Evolutionary conservation across 2,329 filamentous ascomycete species (phyloP).

Genomic region (Phaeophleospora eucalypticola): DNA sequence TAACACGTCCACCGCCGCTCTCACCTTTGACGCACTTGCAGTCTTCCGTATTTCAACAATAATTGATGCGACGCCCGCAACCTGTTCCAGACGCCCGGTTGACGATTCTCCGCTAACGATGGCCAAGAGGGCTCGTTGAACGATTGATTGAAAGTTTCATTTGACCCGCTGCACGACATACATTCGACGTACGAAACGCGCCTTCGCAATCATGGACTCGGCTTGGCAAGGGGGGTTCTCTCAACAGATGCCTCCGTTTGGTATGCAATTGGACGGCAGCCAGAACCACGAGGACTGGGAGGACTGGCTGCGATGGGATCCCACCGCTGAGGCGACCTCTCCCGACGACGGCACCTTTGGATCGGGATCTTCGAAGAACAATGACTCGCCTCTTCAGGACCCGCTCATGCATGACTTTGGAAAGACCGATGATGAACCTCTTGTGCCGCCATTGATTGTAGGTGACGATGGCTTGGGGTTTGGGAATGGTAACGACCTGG

Average conservation of each 20-base stretch:
- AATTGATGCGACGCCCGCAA: no score
- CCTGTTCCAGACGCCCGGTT: no score
- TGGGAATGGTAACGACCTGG: constrained; percentile 17
- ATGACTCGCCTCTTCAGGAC: constrained; percentile 35
- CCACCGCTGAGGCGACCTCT: constrained; percentile 33
- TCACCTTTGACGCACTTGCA: no score
- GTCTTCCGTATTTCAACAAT: no score
- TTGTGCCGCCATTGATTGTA: constrained; percentile 32
- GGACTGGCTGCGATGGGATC: constrained; percentile 48
- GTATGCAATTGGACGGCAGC: constrained; percentile 11
- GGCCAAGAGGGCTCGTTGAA: no score
- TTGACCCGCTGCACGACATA: no score
- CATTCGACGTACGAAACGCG: no score
- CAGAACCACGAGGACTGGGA: constrained; percentile 38
- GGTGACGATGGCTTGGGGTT: constrained; percentile 31
- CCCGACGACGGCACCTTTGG: constrained; percentile 33
- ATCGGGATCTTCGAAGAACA: constrained; percentile 32
- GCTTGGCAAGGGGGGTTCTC: constrained; percentile 19
- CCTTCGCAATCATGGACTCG: constrained; percentile 13
- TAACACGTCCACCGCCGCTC: no score
- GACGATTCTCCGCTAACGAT: no score
- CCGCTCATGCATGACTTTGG: constrained; percentile 26
- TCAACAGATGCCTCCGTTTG: constrained; percentile 15
- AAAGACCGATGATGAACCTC: constrained; percentile 23
- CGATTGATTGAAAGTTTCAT: no score